Base-by-base conservation (phyloP, 495 filamentous ascomycete species). In the Daldinia childiae region DNA sequence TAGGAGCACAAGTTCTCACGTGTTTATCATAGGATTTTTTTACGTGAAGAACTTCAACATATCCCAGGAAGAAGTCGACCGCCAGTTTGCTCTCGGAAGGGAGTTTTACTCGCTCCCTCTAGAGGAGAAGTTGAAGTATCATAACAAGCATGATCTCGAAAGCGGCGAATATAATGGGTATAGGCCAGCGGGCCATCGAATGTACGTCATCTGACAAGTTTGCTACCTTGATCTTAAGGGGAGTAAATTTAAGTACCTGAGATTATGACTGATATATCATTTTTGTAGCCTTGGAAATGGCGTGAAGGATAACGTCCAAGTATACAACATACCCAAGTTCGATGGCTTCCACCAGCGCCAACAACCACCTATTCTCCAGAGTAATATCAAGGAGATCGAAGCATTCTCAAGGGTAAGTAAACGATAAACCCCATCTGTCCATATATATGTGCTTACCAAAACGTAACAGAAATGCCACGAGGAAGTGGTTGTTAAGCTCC, bases 21-120 rank as follows among this genome's bases (percentile, higher is more conserved):
- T 26, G 45, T 14, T 26, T 39, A 51, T 21, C 36, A 7, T 21
- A 74, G 75, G 76, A n/a, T 89, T 88, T 74, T 88, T 88, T 74
- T 88, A 89, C 67, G 84, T 90, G 4, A 87, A 83, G 68, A 87
- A 88, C 77, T 89, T 86, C 74, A 86, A 85, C 66, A 82, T 89
- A 30, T 75, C 78, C 57, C 86, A 89, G 66, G 87, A 89, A 41
- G 82, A 89, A 72, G 81, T 90, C 5, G 84, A 89, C 63, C 77
- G 78, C 27, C 88, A 90, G 69, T 90, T 89, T 64, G 84, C 85
- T 38, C 79, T 90, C 0, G 88, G 83, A 4, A 82, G 83, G 41
- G 79, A 85, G 39, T 85, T 89, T 69, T 87, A 87, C 72, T 74
- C 80, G 5, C 81, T 90, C 0, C 86, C 86, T 0, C 73, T 82